Evolutionary conservation across 1,284 basidiomycete genomes (phyloP), one percentile per base, ranked within the genome.

Genomic region (Inonotus obliquus): DNA sequence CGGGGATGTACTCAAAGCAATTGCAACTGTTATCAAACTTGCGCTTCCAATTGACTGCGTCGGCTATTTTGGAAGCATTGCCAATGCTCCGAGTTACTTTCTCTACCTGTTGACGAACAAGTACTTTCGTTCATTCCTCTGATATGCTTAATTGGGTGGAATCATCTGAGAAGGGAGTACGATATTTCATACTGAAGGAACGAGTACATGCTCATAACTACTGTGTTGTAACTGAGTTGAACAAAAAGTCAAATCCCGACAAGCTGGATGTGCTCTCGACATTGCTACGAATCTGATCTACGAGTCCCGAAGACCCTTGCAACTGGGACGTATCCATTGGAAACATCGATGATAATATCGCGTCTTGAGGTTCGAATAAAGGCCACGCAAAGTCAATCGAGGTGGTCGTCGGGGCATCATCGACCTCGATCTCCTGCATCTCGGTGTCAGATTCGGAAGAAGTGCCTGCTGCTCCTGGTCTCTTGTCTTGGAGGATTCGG

Each of bases 401-500:
- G 9, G 7, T 55, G 13, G 54, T 38, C n/a, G 37, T 19, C 37
- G 41, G 19, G 13, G 41, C 13, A 4, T 37, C 17, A 23, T 55
- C 37, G 7, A 44, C 37, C 38, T 32, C 23, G 45, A 13, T 23
- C 52, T 54, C 23, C 17, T 29, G 11, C 14, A 19, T 7, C 11
- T 35, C 25, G 45, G 17, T 21, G 32, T 25, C 32, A 25, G 19
- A 9, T 13, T 19, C 21, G 21, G 57, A 14, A 1, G n/a, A 17
- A n/a, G 29, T 32, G 21, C 25, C 35, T 1, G n/a, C 23, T 17
- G 29, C 47, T 13, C 25, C 35, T 6, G 27, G 35, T 41, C 37
- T 44, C 41, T 21, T 57, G 35, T 59, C 58, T 52, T 63, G 63
- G 38, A 64, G 19, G 37, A 57, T 59, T 7, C 63, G 45, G 10